These are phyloP conservation scores for Dioscorea cayenensis DNA, from an alignment of 116 monocot species.

Conservation along the genomic window DNA sequence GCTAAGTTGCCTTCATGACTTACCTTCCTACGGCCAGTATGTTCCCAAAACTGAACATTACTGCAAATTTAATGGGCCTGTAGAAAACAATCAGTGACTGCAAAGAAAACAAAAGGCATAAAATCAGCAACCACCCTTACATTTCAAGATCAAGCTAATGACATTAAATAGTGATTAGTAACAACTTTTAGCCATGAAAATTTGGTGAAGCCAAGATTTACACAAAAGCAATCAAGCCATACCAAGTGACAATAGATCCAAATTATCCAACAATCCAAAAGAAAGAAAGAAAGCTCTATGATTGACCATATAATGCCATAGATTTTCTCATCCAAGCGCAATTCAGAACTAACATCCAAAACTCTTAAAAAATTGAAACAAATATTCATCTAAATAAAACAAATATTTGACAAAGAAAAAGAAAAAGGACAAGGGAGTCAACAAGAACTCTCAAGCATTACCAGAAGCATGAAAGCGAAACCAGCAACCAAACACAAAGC, in stretches of 20 bases:
- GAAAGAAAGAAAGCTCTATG: too few species aligned
- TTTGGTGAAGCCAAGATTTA: too few species aligned
- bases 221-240: too few species aligned
- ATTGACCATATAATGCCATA: too few species aligned
- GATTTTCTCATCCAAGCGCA: too few species aligned
- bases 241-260: too few species aligned
- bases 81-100: slow-evolving; percentile 81
- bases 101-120: slow-evolving; percentile 4
- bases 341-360: too few species aligned
- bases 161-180: not conserved
- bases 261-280: too few species aligned
- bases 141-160: not conserved
- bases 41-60: slow-evolving; percentile 88
- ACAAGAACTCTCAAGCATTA: slow-evolving; percentile 13
- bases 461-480: slow-evolving; percentile 55
- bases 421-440: not conserved
- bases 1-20: not conserved
- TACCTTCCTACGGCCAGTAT: slow-evolving; percentile 93
- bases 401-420: not conserved
- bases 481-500: slow-evolving; percentile 48
- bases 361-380: too few species aligned
- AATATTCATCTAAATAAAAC: not conserved
- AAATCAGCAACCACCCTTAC: not conserved
- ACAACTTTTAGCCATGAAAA: too few species aligned
- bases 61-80: slow-evolving; percentile 83